Evolutionary conservation across 495 filamentous ascomycete species (phyloP).

Genomic region (Aspergillus diversus): DNA sequence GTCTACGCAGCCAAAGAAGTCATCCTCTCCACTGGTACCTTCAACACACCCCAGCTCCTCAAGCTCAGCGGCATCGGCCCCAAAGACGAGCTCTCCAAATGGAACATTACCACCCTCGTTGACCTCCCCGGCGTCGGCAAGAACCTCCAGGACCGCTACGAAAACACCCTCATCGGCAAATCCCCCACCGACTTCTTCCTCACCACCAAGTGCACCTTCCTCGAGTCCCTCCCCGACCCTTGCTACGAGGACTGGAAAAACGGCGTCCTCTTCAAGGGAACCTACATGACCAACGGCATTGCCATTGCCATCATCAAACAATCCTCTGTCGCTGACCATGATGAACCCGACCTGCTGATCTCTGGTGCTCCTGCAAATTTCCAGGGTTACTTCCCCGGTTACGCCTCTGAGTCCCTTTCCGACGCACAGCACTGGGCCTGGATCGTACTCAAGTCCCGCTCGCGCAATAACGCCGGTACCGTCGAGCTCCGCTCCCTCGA

Average conservation of each 20-base stretch:
- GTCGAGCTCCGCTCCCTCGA: conserved; percentile 54
- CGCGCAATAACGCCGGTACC: conserved; percentile 55
- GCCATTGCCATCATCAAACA: conserved; percentile 50
- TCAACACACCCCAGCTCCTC: conserved; percentile 67
- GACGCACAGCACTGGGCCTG: conserved; percentile 48
- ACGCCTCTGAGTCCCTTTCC: conserved; percentile 32
- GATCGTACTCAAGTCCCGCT: conserved; percentile 57
- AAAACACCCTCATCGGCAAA: conserved; percentile 52
- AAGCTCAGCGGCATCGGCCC: conserved; percentile 70
- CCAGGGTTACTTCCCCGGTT: conserved; percentile 43
- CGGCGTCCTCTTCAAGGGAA: conserved; percentile 53
- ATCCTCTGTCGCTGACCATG: conserved; percentile 39
- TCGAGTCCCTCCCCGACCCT: conserved; percentile 50
- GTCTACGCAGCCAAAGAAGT: conserved; percentile 54
- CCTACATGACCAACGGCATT: conserved; percentile 54
- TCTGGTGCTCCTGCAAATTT: conserved; percentile 58
- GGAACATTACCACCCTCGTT: conserved; percentile 53
- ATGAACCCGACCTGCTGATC: conserved; percentile 54
- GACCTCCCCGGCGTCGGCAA: conserved; percentile 66
- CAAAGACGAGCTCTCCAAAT: conserved; percentile 43
- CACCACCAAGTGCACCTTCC: conserved; percentile 52
- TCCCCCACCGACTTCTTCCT: conserved; percentile 50
- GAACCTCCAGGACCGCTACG: conserved; percentile 71
- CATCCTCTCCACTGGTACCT: conserved; percentile 63
- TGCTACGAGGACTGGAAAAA: conserved; percentile 46